Conservation (phyloP, 2,329 filamentous ascomycete species). For the Elsinoe batatas region DNA sequence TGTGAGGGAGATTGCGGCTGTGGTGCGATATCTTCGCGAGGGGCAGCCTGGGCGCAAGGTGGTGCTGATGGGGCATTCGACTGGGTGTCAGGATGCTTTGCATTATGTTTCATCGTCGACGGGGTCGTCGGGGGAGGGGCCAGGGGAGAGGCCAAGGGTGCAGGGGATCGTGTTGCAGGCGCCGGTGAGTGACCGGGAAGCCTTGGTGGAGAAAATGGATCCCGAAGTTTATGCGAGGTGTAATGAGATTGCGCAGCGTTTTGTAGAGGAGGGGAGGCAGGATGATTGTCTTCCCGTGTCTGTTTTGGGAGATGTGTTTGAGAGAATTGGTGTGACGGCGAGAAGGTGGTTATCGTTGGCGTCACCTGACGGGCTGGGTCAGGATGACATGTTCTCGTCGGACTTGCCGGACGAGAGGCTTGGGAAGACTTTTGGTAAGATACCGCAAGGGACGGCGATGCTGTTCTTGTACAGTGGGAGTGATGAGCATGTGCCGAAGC, state of each 20-base stretch:
- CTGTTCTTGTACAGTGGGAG: conserved; percentile 55
- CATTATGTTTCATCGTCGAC: conserved; percentile 45
- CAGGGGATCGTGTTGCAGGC: conserved; percentile 74
- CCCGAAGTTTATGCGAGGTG: conserved; percentile 33
- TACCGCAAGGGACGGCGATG: conserved; percentile 44
- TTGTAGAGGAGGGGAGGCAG: conserved; percentile 46
- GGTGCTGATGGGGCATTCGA: conserved; percentile 61
- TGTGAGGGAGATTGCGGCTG: conserved; percentile 42
- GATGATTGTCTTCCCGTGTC: conserved; percentile 45
- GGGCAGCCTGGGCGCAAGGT: conserved; percentile 40
- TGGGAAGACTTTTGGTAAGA: conserved; percentile 53
- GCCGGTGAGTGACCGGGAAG: conserved; percentile 67
- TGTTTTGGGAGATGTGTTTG: conserved; percentile 24
- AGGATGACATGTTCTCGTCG: conserved; percentile 83
- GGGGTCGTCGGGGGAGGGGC: conserved; percentile 21
- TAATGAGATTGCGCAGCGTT: conserved; percentile 39
- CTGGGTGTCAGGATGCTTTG: conserved; percentile 59
- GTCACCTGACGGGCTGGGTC: conserved; percentile 49
- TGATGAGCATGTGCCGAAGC: conserved; percentile 55
- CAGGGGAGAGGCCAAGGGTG: conserved; percentile 42
- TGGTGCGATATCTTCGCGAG: conserved; percentile 41
- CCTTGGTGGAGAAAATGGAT: conserved; percentile 39
- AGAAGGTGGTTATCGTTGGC: conserved; percentile 49
- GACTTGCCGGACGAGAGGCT: conserved; percentile 56
- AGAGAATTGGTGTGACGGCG: conserved; percentile 41